A percentile compares a stretch with the other conserved stretches of the same genome.
These are phyloP conservation scores for Globisporangium spinosum DNA, from an alignment of 352 stramenopile genomes.

Conservation along the genomic window DNA sequence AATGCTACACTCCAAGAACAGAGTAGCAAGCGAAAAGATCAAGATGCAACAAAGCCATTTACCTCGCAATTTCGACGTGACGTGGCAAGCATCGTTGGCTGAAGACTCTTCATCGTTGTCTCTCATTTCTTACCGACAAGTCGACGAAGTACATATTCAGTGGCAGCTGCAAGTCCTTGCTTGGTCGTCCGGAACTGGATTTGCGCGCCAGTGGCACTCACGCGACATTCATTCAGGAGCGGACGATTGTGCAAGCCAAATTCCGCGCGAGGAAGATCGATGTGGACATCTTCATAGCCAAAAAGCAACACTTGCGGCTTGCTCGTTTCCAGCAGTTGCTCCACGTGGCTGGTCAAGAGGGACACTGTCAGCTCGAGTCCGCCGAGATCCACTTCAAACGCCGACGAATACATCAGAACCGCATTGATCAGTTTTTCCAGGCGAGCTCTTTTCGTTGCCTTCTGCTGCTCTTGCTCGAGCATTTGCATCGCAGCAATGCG, in stretches of 20 bases:
- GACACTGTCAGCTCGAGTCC: conserved; percentile 45
- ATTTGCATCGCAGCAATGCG: conserved; percentile 15
- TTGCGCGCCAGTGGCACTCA: conserved; percentile 39
- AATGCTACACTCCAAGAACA: neutral
- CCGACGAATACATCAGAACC: conserved; percentile 47
- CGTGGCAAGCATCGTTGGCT: too few species aligned
- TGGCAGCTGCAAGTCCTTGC: conserved; percentile 48
- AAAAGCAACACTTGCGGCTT: conserved; percentile 20
- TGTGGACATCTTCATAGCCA: conserved; percentile 41
- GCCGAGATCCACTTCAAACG: conserved; percentile 44
- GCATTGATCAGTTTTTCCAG: conserved; percentile 50
- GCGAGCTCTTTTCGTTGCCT: conserved; percentile 24
- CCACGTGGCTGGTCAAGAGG: conserved; percentile 42
- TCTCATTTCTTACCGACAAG: conserved; percentile 21
- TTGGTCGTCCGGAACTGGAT: conserved; percentile 56
- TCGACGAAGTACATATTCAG: conserved; percentile 43
- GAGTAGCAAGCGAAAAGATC: conserved; percentile 11
- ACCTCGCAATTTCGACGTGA: conserved; percentile 63
- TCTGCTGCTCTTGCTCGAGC: conserved; percentile 20
- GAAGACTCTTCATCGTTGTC: neutral
- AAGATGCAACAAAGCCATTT: conserved; percentile 27
- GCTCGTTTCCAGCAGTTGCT: conserved; percentile 25
- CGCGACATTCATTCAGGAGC: conserved; percentile 45
- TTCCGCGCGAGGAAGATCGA: conserved; percentile 27
- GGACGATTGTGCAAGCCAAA: conserved; percentile 45